Base-by-base conservation (phyloP, 23 red algal species). In the Gracilaria caudata region DNA sequence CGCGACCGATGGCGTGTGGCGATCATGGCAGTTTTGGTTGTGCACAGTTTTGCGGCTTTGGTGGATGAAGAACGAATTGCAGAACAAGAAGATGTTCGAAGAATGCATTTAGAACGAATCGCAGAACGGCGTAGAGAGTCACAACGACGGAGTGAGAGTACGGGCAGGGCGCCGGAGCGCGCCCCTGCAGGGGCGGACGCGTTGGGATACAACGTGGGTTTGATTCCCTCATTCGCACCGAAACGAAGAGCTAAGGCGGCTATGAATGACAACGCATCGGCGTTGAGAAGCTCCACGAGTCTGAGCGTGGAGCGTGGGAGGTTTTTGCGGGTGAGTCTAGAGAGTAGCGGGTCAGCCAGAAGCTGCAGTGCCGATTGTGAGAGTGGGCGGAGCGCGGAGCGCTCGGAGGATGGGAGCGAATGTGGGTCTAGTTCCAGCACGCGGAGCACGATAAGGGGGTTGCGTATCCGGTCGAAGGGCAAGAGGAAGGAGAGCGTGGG, bases 171-270 rank as follows among this genome's bases (percentile, higher is more conserved):
- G 26, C 82, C 82, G 26, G 86, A 89, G 56, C 71, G 73, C 16
- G 86, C 86, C 20, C 86, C 86, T 14, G 64, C 58, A 14, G 86
- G 86, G 17, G 74, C 74, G 37, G 86, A 89, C 33, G 86, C 39
- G 19, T 38, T 89, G 32, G 73, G 86, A 12, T 89, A 89, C 43
- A 89, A 89, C 44, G 86, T 89, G 36, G 86, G 86, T 14, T 78
- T 89, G 35, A 89, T 89, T n/a, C 86, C 86, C 21, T 89, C 82
- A 1, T 73, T 86, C 10, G 82, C 82, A 11, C 82, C 82, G 25
- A 86, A 86, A 29, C 43, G 82, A 10, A 51, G 65, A 45, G 82
- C 82, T 17, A 86, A 36, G 65, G 82, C 82, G 58, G 55, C 4
- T 28, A 0, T 49, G 23, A 43, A 38, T 28, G 70, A 75, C 40